Evolutionary conservation across 176 grass and related monocot genomes (phyloP), one percentile per base, ranked within the genome.

Genomic region (Hyparrhenia diplandra): DNA sequence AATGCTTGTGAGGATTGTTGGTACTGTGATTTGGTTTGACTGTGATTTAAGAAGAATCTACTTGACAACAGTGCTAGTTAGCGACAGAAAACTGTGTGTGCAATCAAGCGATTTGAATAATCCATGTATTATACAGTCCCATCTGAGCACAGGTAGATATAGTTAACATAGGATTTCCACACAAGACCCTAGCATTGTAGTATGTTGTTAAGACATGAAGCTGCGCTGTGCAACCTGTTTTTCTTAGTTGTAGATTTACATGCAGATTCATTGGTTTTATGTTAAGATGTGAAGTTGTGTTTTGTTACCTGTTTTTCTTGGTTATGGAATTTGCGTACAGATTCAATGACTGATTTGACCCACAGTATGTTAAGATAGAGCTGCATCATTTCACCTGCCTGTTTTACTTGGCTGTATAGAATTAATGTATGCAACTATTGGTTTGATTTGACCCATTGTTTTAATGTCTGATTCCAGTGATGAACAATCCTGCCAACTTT

Each of bases 401-500:
- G 10, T 12, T 59, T 59, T 59, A 25, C 23, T 59, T 59, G 9
- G n/a, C 10, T 25, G 25, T 25, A 25, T 59, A 25, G 17, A 75
- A 40, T 10, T 30, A 45, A 3, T n/a, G 14, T 66, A 25, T n/a
- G 52, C 61, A 75, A 10, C 21, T 32, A 45, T 24, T 7, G 10
- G 14, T 62, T 61, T 84, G 13, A 25, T 62, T 61, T 84, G 40
- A 81, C 46, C 31, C 5, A 21, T 34, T 71, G 18, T 69, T 73
- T 63, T 41, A 55, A n/a, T 87, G 41, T 40, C 29, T 60, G 73
- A 62, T 35, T 91, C 67, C 92, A 98, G 95, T 98, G 88, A 95
- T 98, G 95, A 98, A 85, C 59, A 95, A 98, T 70, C 92, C 92
- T 1, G 92, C 95, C 74, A 98, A 27, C 75, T 88, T 93, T n/a